phyloP scores from a whole-genome alignment of 139 green algal species.

The Chlorella vulgaris region DNA sequence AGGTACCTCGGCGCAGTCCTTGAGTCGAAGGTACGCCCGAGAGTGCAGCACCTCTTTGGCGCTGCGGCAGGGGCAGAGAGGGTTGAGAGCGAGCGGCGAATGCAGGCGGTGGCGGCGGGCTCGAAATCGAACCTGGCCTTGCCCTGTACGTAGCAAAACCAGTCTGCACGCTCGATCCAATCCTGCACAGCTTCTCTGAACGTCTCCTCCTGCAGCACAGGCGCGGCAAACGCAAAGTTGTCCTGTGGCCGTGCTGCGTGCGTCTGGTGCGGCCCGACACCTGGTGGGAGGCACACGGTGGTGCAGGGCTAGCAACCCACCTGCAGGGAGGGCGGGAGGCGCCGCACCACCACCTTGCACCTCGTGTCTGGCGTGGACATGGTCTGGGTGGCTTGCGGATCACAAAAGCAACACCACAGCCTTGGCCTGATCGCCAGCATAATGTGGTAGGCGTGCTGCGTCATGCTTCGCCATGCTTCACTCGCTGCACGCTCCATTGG shows the following conservation, averaged over 20 bases:
- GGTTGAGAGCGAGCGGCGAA: background rate
- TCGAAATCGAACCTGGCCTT: constrained; percentile 63
- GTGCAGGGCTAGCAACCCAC: background rate
- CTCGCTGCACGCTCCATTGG: too few species aligned
- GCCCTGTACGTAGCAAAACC: constrained; percentile 71
- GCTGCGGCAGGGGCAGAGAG: constrained; percentile 41
- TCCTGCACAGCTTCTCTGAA: constrained; percentile 43
- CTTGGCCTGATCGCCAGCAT: too few species aligned
- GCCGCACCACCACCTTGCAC: constrained; percentile 77
- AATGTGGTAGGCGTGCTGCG: too few species aligned
- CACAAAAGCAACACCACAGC: too few species aligned
- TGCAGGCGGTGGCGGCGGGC: background rate
- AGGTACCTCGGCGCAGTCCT: constrained; percentile 46
- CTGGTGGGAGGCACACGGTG: background rate
- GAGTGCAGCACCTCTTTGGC: constrained; percentile 51
- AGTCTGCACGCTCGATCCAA: constrained; percentile 52
- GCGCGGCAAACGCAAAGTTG: background rate
- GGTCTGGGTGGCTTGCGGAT: background rate
- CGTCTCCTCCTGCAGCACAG: constrained; percentile 42
- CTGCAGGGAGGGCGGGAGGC: constrained; percentile 62
- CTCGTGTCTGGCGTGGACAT: background rate
- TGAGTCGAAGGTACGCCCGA: constrained; percentile 75
- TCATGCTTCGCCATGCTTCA: too few species aligned
- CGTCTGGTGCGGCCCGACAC: background rate
- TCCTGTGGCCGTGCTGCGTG: background rate